Base-by-base conservation (phyloP, 495 filamentous ascomycete genomes). In the Aspergillus nidulans region DNA sequence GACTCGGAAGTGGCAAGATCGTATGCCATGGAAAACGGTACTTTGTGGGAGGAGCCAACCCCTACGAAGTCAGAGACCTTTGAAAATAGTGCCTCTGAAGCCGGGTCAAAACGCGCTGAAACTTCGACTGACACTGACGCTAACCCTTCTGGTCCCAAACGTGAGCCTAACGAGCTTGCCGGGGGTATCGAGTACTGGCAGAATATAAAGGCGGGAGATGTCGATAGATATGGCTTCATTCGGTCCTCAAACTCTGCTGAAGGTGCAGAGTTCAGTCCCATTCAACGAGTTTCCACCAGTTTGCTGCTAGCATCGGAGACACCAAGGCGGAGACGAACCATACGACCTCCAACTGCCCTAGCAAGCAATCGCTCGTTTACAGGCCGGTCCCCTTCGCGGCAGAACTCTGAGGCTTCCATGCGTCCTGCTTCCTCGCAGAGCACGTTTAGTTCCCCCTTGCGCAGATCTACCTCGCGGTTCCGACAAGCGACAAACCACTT, bases 171-270 rank as follows among this genome's bases (percentile, higher is more conserved):
- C 40, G 85, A 87, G 69, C 70, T 85, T 13, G 90, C 91, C 13
- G 92, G 91, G 15, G 92, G 92, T 0, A 83, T 95, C 38, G 94
- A 99, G 64, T 92, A 96, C 63, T 99, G 94, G 95, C 87, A 92
- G 61, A 86, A 96, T 68, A 73, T 99, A 10, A 77, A 86, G n/a
- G 87, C 81, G n/a, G 80, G 76, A 36, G 89, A 95, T 66, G 88
- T 97, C 39, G 94, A 99, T 71, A 74, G 87, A 56, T 99, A 97
- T 68, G 94, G 94, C 16, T 99, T 99, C 74, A 97, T 99, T 68
- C 79, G 76, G 56, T 74, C 62, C 52, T 58, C 48, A 57, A 77
- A 59, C 57, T 66, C 52, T 69, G 53, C 63, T 19, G 65, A 69
- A n/a, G 59, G 55, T 38, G 65, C 71, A 38, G 72, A 80, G 20